Evolutionary conservation across 176 grass and related monocot genomes (phyloP).

Genomic region (Aegilops bicornis): DNA sequence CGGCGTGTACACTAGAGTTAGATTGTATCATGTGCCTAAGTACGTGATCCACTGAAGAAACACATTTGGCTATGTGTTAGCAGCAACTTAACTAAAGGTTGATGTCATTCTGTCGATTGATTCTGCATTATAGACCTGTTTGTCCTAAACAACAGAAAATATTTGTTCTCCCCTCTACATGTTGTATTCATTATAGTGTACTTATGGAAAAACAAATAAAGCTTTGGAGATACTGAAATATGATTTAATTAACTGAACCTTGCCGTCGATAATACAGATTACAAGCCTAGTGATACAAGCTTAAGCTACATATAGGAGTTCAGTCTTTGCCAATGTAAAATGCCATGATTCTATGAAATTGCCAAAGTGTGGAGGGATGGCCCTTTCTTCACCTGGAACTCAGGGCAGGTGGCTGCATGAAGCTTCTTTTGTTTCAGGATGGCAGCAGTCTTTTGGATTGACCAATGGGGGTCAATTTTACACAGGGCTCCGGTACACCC

Average conservation of each 20-base stretch:
- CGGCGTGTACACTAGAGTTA: constrained; percentile 31
- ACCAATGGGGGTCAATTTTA: constrained; percentile 30
- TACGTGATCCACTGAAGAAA: neutral
- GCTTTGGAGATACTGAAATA: neutral
- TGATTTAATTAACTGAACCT: constrained; percentile 4
- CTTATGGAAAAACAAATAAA: neutral
- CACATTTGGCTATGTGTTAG: neutral
- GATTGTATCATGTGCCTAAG: neutral
- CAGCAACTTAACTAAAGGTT: constrained; percentile 12
- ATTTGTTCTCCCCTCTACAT: neutral
- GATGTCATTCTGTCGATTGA: neutral
- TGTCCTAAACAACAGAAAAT: neutral
- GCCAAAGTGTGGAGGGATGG: neutral
- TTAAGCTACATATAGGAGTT: constrained; percentile 44
- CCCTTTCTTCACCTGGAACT: constrained; percentile 35
- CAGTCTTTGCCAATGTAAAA: constrained; percentile 35
- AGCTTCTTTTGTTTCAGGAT: constrained; percentile 17
- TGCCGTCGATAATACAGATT: constrained; percentile 35
- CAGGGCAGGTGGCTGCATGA: constrained; percentile 9
- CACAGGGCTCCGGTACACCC: neutral
- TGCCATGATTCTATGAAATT: constrained; percentile 8
- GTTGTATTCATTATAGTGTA: neutral
- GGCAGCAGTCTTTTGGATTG: constrained; percentile 27
- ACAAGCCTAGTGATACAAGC: constrained; percentile 39
- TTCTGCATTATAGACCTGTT: neutral